Percentiles rank a stretch among this genome's conserved stretches.
Evolutionary conservation across 139 green algal genomes (phyloP).

Genomic region (Limnomonas spitsbergensis): DNA sequence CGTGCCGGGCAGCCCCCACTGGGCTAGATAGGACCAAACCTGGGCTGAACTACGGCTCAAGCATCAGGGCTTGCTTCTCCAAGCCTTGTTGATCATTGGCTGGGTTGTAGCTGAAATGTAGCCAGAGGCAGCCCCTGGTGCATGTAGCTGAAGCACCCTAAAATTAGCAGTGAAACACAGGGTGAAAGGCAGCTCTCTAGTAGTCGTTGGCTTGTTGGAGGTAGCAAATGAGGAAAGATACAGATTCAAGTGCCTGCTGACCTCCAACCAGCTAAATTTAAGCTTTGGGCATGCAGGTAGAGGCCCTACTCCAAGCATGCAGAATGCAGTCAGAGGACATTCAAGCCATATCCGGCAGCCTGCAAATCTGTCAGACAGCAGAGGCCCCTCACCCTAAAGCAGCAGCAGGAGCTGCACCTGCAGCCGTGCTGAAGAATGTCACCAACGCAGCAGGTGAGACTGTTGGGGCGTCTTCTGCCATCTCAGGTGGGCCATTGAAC

Average conservation of each 20-base stretch:
- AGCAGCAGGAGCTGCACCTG: background rate
- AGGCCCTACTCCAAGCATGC: constrained; percentile 10
- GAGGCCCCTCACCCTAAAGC: background rate
- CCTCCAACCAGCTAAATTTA: background rate
- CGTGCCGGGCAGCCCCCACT: no score
- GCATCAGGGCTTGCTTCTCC: no score
- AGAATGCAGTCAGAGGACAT: constrained; percentile 14
- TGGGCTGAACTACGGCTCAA: no score
- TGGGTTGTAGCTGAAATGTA: background rate
- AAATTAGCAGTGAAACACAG: background rate
- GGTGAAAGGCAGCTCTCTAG: background rate
- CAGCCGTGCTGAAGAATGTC: background rate
- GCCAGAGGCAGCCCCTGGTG: no score
- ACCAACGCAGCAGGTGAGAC: background rate
- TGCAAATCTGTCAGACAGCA: no score
- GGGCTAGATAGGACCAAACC: no score
- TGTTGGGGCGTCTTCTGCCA: no score
- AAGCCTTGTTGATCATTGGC: background rate
- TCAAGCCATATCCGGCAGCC: background rate
- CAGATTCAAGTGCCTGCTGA: no score
- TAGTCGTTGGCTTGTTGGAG: background rate
- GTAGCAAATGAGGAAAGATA: no score
- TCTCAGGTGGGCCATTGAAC: no score
- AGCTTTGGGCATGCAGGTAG: background rate
- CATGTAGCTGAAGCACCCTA: background rate